Conservation (phyloP, 306 rosid genomes). For the Dicorynia guianensis region DNA sequence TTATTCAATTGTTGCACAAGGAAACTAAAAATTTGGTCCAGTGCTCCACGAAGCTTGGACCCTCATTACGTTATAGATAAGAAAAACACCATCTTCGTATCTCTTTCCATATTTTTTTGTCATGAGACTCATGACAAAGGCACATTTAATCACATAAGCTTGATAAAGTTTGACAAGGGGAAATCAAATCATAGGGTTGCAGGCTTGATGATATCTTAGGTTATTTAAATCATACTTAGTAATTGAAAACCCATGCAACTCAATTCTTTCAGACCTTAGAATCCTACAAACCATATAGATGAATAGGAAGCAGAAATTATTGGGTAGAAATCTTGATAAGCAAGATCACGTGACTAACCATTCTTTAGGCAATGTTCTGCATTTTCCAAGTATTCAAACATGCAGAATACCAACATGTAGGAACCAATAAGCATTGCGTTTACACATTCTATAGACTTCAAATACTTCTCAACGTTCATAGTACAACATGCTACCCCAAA, state of each 20-base stretch:
- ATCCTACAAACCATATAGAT: slow-evolving; percentile 3
- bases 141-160: not conserved
- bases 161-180: slow-evolving; percentile 24
- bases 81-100: not conserved
- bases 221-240: not conserved
- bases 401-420: not conserved
- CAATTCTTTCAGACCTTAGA: slow-evolving; percentile 5
- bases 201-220: not conserved
- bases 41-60: not conserved
- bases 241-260: not conserved
- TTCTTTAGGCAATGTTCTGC: not conserved
- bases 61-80: slow-evolving; percentile 3
- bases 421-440: not conserved
- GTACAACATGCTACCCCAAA: slow-evolving; percentile 1
- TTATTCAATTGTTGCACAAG: not conserved
- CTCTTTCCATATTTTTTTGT: slow-evolving; percentile 19
- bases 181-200: slow-evolving; percentile 13
- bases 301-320: slow-evolving; percentile 6
- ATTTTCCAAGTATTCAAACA: slow-evolving; percentile 3
- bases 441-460: not conserved
- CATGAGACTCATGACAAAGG: not conserved
- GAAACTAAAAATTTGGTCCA: slow-evolving; percentile 10
- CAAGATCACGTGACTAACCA: not conserved
- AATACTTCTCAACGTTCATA: not conserved
- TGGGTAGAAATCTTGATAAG: slow-evolving; percentile 2